Conservation (phyloP, 345 rosid species). For the Erysimum cheiranthoides region DNA sequence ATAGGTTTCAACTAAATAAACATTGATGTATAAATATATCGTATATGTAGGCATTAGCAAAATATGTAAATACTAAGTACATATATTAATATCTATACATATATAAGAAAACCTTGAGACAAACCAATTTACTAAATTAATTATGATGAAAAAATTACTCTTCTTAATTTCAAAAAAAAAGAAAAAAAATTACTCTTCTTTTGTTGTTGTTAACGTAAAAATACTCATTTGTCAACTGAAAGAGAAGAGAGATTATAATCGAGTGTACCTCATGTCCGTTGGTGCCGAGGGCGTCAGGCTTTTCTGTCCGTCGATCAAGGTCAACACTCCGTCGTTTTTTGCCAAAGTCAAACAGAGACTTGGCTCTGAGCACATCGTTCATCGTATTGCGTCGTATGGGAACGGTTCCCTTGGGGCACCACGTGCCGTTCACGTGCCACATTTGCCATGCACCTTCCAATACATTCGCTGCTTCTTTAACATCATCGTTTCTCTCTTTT, state of each 20-base stretch:
- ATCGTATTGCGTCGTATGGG: conserved; percentile 83
- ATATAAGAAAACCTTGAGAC: background rate
- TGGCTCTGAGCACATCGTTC: conserved; percentile 86
- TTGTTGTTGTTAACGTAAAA: background rate
- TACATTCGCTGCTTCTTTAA: conserved; percentile 26
- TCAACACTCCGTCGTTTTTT: conserved; percentile 48
- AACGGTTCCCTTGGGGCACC: conserved; percentile 88
- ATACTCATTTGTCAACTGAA: background rate
- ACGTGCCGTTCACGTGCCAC: conserved; percentile 89
- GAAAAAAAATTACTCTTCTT: background rate
- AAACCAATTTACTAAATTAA: background rate
- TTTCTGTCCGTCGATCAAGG: conserved; percentile 55
- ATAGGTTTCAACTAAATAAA: background rate
- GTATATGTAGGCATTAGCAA: background rate
- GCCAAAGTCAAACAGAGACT: conserved; percentile 89
- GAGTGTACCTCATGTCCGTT: conserved; percentile 79
- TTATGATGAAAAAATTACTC: background rate
- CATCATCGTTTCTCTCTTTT: conserved; percentile 42
- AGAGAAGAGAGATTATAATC: background rate
- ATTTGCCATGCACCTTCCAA: conserved; percentile 68
- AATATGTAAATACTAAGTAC: no score
- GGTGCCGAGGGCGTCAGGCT: conserved; percentile 77
- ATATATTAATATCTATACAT: background rate
- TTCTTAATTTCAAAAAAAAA: no score
- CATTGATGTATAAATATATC: background rate